Evolutionary conservation across 2,329 filamentous ascomycete genomes (phyloP), one percentile per base, ranked within the genome.

Genomic region (Plenodomus biglobosus): DNA sequence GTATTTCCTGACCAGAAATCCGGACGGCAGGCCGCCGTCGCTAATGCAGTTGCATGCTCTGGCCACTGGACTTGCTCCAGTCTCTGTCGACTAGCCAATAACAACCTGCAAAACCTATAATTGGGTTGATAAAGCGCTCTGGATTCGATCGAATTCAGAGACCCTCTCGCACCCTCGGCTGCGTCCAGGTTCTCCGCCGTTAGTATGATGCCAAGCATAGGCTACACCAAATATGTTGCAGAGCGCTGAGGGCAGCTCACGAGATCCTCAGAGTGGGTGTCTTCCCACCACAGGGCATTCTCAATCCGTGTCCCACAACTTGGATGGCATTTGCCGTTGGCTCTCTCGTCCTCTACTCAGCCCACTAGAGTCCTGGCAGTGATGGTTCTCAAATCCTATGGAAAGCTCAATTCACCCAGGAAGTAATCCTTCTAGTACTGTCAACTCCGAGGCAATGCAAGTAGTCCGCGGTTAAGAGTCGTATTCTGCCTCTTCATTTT

Each of bases 11-110:
- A 59, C 56, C 55, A 44, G 51, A 39, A 43, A 48, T 48, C 46
- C 52, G 55, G 48, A 52, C 46, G 47, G 52, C 40, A 57, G 37
- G 35, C 34, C 48, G 51, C 44, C 46, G 48, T 50, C 59, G 55
- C 62, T 64, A 62, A 64, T 59, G 59, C 58, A 55, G 30, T 52
- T n/a, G 32, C 45, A 40, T 30, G 41, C 50, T 50, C 27, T 32
- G 15, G 27, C 8, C 27, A 3, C 13, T 32, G 27, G 13, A 32
- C 13, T 15, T 32, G 11, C 22, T 24, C 22, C 27, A 32, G 3
- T 7, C 3, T 32, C 13, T 32, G 27, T 11, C 8, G 11, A 32
- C 13, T 32, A 40, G 36, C 53, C 44, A 58, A 58, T 59, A 47
- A 53, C 32, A 39, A 18, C 30, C 10, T 37, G 18, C 7, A 38